Base-by-base conservation (phyloP, 495 filamentous ascomycete genomes). In the Penicillium paradoxum region DNA sequence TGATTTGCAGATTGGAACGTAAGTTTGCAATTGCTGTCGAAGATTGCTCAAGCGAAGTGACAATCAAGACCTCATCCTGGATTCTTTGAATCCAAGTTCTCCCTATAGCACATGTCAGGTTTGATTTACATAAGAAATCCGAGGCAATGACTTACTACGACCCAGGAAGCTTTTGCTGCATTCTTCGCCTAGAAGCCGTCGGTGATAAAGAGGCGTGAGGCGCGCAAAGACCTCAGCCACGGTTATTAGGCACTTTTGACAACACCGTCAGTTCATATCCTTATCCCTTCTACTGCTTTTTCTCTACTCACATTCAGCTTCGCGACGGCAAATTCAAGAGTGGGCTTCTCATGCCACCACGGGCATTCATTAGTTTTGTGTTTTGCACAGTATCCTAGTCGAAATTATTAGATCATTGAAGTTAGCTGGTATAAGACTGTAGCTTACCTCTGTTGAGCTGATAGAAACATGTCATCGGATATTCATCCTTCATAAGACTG, bases 1-100 rank as follows among this genome's bases (percentile, higher is more conserved):
- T 37, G 27, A 6, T 44, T 18, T 14, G 22, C 14, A 34, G 19
- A 7, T 25, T 24, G 4, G 2, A 19, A 5, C 29, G 32, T 1
- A 56, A 7, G 6, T 30, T 32, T 33, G 19, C 6, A 25, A 63
- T 54, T 5, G 53, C 45, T 11, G n/a, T 21, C 10, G 38, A 3
- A 4, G 41, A 51, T 25, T 67, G 64, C 21, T 63, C 63, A 1
- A 48, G 25, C 6, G 56, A 27, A n/a, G 44, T 53, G n/a, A 67
- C 11, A 17, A 55, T 53, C 3, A 54, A 55, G 0, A 66, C 27
- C 25, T 48, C 46, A 10, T 61, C 47, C 2, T 63, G 36, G 1
- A 64, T 21, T 4, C 27, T 9, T 19, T 63, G 55, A 2, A 66
- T 22, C 64, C 64, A 67, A 2, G 25, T 17, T 50, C 63, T 45